Conservation (phyloP, 2,329 filamentous ascomycete genomes). For the Gremmenia infestans region DNA sequence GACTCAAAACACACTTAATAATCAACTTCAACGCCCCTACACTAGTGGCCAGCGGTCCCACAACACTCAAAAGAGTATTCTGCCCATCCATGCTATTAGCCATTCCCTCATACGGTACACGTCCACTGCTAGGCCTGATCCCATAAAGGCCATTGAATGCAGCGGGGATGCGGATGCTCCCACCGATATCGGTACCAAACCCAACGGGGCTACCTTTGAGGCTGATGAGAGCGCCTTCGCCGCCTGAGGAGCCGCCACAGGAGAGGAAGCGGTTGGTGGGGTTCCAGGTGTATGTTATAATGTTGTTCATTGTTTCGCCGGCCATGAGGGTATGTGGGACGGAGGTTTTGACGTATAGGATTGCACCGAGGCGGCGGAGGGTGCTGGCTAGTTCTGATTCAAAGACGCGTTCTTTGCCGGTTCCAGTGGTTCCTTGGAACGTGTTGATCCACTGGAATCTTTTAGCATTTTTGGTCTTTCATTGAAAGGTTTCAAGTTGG, state of each 20-base stretch:
- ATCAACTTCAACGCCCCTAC: constrained; percentile 49
- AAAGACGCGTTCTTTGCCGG: constrained; percentile 43
- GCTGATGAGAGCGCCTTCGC: constrained; percentile 31
- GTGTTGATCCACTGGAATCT: constrained; percentile 49
- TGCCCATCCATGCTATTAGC: constrained; percentile 58
- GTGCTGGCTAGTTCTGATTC: constrained; percentile 45
- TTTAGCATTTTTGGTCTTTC: neutral
- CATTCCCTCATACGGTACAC: constrained; percentile 47
- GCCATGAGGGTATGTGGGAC: constrained; percentile 37
- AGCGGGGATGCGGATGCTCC: constrained; percentile 33
- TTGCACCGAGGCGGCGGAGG: constrained; percentile 35
- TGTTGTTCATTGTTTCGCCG: constrained; percentile 40
- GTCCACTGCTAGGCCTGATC: constrained; percentile 33
- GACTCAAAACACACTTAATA: constrained; percentile 50
- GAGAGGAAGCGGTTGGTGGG: constrained; percentile 28
- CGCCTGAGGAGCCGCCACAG: constrained; percentile 29
- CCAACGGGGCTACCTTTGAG: constrained; percentile 30
- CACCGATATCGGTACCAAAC: constrained; percentile 32
- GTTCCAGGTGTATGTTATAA: constrained; percentile 37
- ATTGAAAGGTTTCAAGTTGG: neutral
- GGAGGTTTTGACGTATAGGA: constrained; percentile 38
- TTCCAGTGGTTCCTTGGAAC: constrained; percentile 49
- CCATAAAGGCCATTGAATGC: constrained; percentile 37
- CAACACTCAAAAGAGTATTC: constrained; percentile 55
- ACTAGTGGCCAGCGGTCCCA: constrained; percentile 58